phyloP scores from a whole-genome alignment of 1,284 basidiomycete genomes.

The Trametes polyzona region DNA sequence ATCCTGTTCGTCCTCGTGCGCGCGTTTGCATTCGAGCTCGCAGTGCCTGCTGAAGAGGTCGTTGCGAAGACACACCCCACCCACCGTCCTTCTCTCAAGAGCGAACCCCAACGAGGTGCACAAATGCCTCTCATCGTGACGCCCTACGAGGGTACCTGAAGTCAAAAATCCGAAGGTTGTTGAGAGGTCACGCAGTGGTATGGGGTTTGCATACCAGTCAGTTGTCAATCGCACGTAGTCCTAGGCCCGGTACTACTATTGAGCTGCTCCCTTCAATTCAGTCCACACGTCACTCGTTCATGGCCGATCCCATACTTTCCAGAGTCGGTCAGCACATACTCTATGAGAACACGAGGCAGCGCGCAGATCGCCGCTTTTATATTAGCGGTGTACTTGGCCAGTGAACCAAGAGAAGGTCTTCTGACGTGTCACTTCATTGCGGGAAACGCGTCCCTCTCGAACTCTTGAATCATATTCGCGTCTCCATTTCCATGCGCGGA shows the following conservation, averaged over 20 bases:
- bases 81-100: conserved; percentile 23
- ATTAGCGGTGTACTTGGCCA: no score
- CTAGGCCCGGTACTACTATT: no score
- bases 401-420: neutral
- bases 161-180: no score
- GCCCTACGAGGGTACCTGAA: conserved; percentile 16
- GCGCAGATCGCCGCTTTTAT: conserved; percentile 2
- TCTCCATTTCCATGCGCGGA: neutral
- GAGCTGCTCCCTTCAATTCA: no score
- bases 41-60: conserved; percentile 40
- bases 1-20: conserved; percentile 62
- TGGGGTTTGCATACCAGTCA: no score
- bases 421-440: neutral
- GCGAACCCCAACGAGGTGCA: conserved; percentile 13
- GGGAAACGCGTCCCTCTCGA: neutral
- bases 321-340: neutral
- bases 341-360: neutral
- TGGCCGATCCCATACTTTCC: neutral
- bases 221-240: no score
- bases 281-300: no score
- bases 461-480: neutral
- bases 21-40: conserved; percentile 58
- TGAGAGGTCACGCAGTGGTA: no score
- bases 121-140: conserved; percentile 29
- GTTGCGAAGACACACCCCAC: conserved; percentile 6